Conservation (phyloP, 331 rosid genomes). For the Pyracantha coccinea region DNA sequence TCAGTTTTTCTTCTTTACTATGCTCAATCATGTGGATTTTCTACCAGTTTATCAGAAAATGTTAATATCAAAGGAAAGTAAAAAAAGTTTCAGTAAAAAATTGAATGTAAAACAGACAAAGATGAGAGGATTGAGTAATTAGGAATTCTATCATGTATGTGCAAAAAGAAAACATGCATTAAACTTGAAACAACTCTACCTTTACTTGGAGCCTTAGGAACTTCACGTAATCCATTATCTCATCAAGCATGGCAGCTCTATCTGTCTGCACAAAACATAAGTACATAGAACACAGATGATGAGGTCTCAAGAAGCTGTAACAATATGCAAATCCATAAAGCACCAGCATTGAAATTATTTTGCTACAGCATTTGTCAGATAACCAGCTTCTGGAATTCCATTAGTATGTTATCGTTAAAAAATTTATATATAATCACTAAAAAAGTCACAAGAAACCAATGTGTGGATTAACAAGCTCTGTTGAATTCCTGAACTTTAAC, state of each 20-base stretch:
- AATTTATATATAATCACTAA: background rate
- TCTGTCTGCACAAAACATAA: constrained; percentile 53
- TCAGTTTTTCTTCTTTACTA: background rate
- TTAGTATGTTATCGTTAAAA: background rate
- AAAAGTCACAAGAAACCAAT: background rate
- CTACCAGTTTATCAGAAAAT: background rate
- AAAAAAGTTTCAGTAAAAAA: background rate
- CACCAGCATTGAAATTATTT: constrained; percentile 1
- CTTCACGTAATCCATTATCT: constrained; percentile 94
- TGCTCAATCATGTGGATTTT: background rate
- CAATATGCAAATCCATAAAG: background rate
- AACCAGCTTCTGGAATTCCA: background rate
- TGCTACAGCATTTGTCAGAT: background rate
- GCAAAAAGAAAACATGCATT: background rate
- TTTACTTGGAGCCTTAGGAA: constrained; percentile 94
- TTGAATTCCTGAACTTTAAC: background rate
- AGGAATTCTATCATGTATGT: background rate
- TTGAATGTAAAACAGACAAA: background rate
- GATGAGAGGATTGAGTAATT: background rate
- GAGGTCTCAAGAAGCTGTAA: background rate
- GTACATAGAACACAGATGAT: background rate
- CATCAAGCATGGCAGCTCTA: constrained; percentile 97
- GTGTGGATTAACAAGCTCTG: background rate
- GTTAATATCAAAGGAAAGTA: background rate
- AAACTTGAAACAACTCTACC: constrained; percentile 28